Evolutionary conservation across 176 grass and related monocot species (phyloP).

Genomic region (Ensete ventricosum): DNA sequence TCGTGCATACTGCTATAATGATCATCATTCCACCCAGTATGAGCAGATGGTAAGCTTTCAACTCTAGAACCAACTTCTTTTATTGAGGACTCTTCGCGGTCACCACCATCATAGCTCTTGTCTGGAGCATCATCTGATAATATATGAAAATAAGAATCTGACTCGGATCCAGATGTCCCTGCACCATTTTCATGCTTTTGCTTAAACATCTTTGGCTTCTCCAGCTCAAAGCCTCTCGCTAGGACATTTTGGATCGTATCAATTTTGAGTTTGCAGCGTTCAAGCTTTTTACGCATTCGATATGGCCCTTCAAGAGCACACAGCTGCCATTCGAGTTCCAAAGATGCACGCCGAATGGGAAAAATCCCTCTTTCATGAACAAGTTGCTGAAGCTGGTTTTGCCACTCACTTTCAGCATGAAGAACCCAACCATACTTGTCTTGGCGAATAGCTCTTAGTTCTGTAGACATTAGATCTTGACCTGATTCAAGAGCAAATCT

Average conservation of each 20-base stretch:
- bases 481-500: conserved; percentile 69
- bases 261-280: conserved; percentile 69
- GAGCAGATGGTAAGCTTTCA: conserved; percentile 44
- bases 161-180: conserved; percentile 52
- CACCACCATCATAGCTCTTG: conserved; percentile 49
- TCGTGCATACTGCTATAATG: conserved; percentile 66
- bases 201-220: conserved; percentile 36
- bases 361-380: conserved; percentile 97
- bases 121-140: conserved; percentile 48
- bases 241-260: conserved; percentile 95
- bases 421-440: conserved; percentile 99
- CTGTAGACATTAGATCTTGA: conserved; percentile 76
- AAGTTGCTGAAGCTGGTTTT: conserved; percentile 83
- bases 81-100: conserved; percentile 46
- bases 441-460: conserved; percentile 80
- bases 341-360: conserved; percentile 41
- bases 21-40: conserved; percentile 75
- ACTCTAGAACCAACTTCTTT: conserved; percentile 59
- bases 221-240: conserved; percentile 37
- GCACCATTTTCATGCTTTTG: conserved; percentile 49
- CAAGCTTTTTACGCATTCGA: conserved; percentile 93
- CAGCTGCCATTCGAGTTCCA: conserved; percentile 66
- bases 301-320: conserved; percentile 95
- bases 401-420: conserved; percentile 95
- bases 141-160: conserved; percentile 72